Evolutionary conservation across 768 basidiomycete species (phyloP), one percentile per base, ranked within the genome.

Genomic region (Sutorius australiensis): DNA sequence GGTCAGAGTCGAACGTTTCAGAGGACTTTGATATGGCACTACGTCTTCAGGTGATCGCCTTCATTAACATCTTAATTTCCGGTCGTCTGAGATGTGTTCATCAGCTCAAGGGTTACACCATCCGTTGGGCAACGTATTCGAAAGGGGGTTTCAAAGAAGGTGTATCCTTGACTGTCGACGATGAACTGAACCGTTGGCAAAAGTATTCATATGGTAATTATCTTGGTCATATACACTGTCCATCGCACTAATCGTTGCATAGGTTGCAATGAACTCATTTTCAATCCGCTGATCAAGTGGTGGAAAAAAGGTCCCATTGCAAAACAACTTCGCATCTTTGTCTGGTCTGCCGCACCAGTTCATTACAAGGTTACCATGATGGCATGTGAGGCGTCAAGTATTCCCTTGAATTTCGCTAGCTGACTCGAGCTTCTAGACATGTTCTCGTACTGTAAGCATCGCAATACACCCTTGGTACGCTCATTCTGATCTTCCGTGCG

Each of bases 151-250:
- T 95, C 78, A 89, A 92, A 72, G 93, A 97, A 63, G 93, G 93
- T 57, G 92, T 97, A 17, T 90, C 88, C 0, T 71, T 97, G 27
- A 94, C 93, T 0, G 86, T 84, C 51, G 91, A 93, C 50, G 92
- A 97, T 60, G 93, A 97, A 67, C 73, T 97, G 9, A 94, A 94
- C 61, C 71, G 93, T 3, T 97, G 93, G 93, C 90, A 94, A 62
- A 95, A 94, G 67, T 91, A 90, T 57, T 75, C 87, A 0, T 89
- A 89, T 69, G 87, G 86, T 62, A 3, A 65, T 60, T 57, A 73
- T 31, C 75, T 41, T 72, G 75, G 60, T 1, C 61, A n/a, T 27
- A 0, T n/a, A 1, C 3, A 3, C 4, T 9, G 4, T 31, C 37
- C 50, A 1, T 53, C 28, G 52, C 5, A 80, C 63, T 84, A 7